These are phyloP conservation scores for Baeospora myosura DNA, from an alignment of 1,284 basidiomycete genomes.

Conservation along the genomic window DNA sequence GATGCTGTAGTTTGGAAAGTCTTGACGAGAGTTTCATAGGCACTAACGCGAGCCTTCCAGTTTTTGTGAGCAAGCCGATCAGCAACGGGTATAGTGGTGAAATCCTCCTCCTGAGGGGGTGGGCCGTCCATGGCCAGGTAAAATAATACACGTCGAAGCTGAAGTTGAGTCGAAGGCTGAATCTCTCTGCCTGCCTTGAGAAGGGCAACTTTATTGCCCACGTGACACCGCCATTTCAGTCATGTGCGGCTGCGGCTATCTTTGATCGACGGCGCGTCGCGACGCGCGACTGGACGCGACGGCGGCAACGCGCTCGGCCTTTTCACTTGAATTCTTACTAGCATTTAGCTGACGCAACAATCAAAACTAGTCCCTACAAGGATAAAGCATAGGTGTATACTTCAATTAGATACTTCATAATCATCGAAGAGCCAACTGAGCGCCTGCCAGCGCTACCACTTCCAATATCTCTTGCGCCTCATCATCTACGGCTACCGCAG, in stretches of 20 bases:
- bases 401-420: background rate
- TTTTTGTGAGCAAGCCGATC: slow-evolving; percentile 91
- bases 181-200: too few species aligned
- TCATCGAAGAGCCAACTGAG: slow-evolving; percentile 2
- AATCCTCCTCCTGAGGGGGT: slow-evolving; percentile 91
- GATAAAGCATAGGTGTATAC: too few species aligned
- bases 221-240: too few species aligned
- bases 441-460: slow-evolving; percentile 29
- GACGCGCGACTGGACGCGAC: too few species aligned
- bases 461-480: slow-evolving; percentile 51
- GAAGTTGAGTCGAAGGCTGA: too few species aligned
- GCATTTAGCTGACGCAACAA: too few species aligned
- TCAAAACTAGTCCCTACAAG: too few species aligned
- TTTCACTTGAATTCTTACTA: too few species aligned
- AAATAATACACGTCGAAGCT: slow-evolving; percentile 6
- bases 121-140: slow-evolving; percentile 74
- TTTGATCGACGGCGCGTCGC: too few species aligned
- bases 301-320: too few species aligned
- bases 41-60: slow-evolving; percentile 96
- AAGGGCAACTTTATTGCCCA: too few species aligned
- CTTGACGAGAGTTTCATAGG: slow-evolving; percentile 84
- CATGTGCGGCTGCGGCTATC: background rate
- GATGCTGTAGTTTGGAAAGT: slow-evolving; percentile 83
- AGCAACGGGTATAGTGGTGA: slow-evolving; percentile 71
- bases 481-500: slow-evolving; percentile 38